These are phyloP conservation scores for Trichophaea hybrida DNA, from an alignment of 2,329 filamentous ascomycete species.

Conservation along the genomic window DNA sequence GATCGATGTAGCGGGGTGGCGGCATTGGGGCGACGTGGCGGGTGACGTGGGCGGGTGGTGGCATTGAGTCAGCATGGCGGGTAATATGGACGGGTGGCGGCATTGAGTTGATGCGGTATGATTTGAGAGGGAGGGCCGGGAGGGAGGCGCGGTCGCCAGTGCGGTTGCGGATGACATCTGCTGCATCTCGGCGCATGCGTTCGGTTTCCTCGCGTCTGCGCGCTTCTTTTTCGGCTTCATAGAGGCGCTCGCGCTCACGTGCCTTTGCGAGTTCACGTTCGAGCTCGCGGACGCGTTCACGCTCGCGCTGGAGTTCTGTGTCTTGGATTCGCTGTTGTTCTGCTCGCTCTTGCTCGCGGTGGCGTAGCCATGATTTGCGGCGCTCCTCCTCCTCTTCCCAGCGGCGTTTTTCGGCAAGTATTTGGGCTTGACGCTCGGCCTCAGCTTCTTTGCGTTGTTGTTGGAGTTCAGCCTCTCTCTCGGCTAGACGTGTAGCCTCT, in stretches of 20 bases:
- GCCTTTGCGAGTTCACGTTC: constrained; percentile 58
- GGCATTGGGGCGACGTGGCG: not conserved
- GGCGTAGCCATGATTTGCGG: not conserved
- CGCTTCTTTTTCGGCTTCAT: constrained; percentile 21
- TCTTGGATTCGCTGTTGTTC: constrained; percentile 14
- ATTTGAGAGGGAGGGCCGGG: not conserved
- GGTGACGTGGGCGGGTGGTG: not conserved
- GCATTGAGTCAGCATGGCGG: not conserved
- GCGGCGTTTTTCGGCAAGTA: not conserved
- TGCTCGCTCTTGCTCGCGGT: not conserved
- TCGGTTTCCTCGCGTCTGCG: constrained; percentile 18
- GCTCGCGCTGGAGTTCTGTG: constrained; percentile 15
- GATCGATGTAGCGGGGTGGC: constrained; percentile 3
- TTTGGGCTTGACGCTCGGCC: not conserved
- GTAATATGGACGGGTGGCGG: not conserved
- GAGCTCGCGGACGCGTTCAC: constrained; percentile 56
- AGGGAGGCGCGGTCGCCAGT: constrained; percentile 8
- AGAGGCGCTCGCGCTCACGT: constrained; percentile 45
- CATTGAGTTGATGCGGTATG: not conserved
- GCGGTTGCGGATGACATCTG: constrained; percentile 10
- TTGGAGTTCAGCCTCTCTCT: constrained; percentile 43
- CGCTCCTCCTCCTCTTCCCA: constrained; percentile 16
- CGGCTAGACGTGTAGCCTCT: not conserved
- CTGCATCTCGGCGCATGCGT: constrained; percentile 18
- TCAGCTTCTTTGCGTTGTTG: constrained; percentile 43